phyloP scores from a whole-genome alignment of 768 basidiomycete species.

The Pisolithus microcarpus region DNA sequence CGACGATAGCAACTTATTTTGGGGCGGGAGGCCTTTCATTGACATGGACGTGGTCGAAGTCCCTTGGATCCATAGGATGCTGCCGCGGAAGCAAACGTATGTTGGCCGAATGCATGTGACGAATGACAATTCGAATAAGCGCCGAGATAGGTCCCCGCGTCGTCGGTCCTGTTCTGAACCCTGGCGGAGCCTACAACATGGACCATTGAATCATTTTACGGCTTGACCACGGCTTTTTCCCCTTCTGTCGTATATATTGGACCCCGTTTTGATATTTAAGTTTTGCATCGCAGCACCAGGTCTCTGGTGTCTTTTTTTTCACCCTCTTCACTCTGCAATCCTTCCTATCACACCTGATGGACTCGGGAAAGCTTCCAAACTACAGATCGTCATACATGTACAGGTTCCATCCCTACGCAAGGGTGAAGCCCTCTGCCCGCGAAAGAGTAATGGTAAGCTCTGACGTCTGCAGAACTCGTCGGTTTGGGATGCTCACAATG shows the following conservation, averaged over 20 bases:
- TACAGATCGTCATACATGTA: constrained; percentile 8
- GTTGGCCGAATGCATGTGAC: no score
- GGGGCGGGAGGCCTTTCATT: no score
- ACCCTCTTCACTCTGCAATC: not conserved
- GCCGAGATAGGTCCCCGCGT: no score
- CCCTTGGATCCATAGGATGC: no score
- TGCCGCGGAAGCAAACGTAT: no score
- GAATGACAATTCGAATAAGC: no score
- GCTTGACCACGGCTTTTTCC: not conserved
- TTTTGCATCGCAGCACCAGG: not conserved
- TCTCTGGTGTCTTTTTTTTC: not conserved
- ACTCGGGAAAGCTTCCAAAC: constrained; percentile 2
- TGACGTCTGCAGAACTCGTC: no score
- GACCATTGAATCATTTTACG: not conserved
- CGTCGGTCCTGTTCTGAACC: no score
- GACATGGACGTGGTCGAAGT: no score
- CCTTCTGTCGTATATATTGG: not conserved
- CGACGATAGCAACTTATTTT: no score
- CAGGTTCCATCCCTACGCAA: constrained; percentile 9
- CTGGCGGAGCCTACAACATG: not conserved
- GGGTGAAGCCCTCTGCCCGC: constrained; percentile 2
- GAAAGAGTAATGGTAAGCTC: constrained; percentile 2
- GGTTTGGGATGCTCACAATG: no score
- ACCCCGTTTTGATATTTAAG: constrained; percentile 2
- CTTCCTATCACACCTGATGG: not conserved